These are phyloP conservation scores for Bocquillonia castaneifolia DNA, from an alignment of 441 rosid species.

Conservation along the genomic window DNA sequence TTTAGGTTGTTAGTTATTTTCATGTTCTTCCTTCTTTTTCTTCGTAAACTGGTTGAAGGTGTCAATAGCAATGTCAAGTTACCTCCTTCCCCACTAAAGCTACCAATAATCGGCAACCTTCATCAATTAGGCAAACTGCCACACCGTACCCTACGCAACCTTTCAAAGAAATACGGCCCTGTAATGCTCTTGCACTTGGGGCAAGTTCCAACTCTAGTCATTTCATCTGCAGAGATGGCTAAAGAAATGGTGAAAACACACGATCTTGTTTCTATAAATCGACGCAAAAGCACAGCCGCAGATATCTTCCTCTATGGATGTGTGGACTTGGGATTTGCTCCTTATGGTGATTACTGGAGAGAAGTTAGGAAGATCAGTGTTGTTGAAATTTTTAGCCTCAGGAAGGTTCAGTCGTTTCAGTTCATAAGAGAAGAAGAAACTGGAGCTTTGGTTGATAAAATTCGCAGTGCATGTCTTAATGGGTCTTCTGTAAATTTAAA, in stretches of 20 bases:
- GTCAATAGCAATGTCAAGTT: conserved; percentile 22
- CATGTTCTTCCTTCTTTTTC: neutral
- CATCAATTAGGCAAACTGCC: conserved; percentile 39
- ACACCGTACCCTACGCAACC: conserved; percentile 31
- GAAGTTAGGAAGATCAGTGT: conserved; percentile 29
- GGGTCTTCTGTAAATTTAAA: conserved; percentile 11
- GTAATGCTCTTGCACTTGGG: conserved; percentile 34
- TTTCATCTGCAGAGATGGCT: conserved; percentile 34
- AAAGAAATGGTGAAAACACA: conserved; percentile 31
- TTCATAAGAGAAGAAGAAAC: conserved; percentile 31
- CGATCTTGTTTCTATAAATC: conserved; percentile 30
- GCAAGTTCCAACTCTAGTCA: conserved; percentile 29
- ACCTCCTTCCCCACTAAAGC: conserved; percentile 40
- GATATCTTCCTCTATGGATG: conserved; percentile 29
- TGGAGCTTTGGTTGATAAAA: conserved; percentile 14
- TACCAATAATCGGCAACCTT: conserved; percentile 42
- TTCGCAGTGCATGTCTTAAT: neutral
- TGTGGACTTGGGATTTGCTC: conserved; percentile 30
- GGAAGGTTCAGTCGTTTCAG: conserved; percentile 32
- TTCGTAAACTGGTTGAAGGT: conserved; percentile 10
- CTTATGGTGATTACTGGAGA: conserved; percentile 44
- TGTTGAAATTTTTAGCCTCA: conserved; percentile 35
- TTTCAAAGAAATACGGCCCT: conserved; percentile 34
- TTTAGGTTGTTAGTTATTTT: too few species aligned
- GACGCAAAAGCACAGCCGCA: conserved; percentile 28